phyloP scores from a whole-genome alignment of 2,329 filamentous ascomycete genomes.

The Fusarium sp. region DNA sequence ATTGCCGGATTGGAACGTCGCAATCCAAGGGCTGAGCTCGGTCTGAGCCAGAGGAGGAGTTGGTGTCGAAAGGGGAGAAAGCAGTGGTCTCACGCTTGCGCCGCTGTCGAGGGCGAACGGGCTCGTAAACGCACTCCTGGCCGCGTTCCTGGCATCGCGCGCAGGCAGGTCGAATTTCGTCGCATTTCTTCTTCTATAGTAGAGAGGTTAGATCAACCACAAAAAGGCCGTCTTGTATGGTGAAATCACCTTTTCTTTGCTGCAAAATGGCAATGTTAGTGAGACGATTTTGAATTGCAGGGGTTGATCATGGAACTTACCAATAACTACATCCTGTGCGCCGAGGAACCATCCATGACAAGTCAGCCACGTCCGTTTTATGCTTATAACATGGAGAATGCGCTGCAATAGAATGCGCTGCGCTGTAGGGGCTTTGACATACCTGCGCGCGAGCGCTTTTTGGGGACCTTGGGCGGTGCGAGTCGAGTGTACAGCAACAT shows the following conservation, averaged over 20 bases:
- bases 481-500: slow-evolving; percentile 71
- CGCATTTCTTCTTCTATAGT: slow-evolving; percentile 68
- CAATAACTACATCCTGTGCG: slow-evolving; percentile 63
- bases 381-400: slow-evolving; percentile 2
- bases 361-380: slow-evolving; percentile 14
- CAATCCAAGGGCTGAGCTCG: slow-evolving; percentile 24
- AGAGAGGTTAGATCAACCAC: slow-evolving; percentile 13
- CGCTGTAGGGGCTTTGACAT: slow-evolving; percentile 10
- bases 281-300: slow-evolving; percentile 10
- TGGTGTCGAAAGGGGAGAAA: slow-evolving; percentile 31
- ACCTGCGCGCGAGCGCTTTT: slow-evolving; percentile 65
- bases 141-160: slow-evolving; percentile 62
- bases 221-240: not conserved
- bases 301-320: slow-evolving; percentile 49
- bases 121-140: slow-evolving; percentile 63
- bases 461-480: slow-evolving; percentile 68
- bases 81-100: slow-evolving; percentile 47
- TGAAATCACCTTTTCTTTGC: slow-evolving; percentile 62
- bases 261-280: slow-evolving; percentile 42
- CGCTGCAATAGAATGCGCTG: slow-evolving; percentile 13
- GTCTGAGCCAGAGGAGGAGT: slow-evolving; percentile 36
- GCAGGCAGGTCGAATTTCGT: slow-evolving; percentile 64
- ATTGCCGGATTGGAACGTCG: slow-evolving; percentile 12
- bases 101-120: slow-evolving; percentile 55
- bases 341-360: slow-evolving; percentile 11